A percentile compares a stretch with the other conserved stretches of the same genome.
These are phyloP conservation scores for Nigrograna mackinnonii DNA, from an alignment of 2,329 filamentous ascomycete genomes.

Conservation along the genomic window DNA sequence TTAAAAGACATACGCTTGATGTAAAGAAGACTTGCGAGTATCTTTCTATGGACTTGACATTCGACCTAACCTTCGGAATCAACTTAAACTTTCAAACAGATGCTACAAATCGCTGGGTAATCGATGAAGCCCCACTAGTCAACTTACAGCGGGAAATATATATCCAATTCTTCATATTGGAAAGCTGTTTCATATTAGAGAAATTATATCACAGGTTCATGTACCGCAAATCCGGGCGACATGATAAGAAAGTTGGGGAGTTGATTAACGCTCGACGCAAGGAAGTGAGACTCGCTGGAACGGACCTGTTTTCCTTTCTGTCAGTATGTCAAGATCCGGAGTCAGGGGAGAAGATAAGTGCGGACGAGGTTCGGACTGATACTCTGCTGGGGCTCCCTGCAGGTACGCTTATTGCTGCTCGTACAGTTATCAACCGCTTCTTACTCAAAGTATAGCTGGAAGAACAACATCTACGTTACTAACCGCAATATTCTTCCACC, in stretches of 20 bases:
- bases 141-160: constrained; percentile 12
- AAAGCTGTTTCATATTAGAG: constrained; percentile 10
- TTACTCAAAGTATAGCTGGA: constrained; percentile 13
- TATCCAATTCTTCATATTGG: constrained; percentile 12
- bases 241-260: constrained; percentile 6
- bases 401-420: constrained; percentile 16
- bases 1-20: constrained; percentile 1
- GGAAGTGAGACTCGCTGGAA: constrained; percentile 16
- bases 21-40: constrained; percentile 11
- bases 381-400: constrained; percentile 15
- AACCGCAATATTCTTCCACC: constrained; percentile 34
- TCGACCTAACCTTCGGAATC: constrained; percentile 40
- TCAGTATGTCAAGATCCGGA: constrained; percentile 43
- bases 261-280: constrained; percentile 7
- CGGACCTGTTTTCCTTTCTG: constrained; percentile 45
- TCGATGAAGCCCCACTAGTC: constrained; percentile 28
- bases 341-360: constrained; percentile 20
- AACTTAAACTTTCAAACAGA: constrained; percentile 31
- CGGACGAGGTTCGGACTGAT: constrained; percentile 16
- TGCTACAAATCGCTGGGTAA: constrained; percentile 24
- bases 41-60: constrained; percentile 45
- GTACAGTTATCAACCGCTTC: no score
- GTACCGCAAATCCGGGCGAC: constrained; percentile 7
- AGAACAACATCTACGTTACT: constrained; percentile 36
- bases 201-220: constrained; percentile 7